phyloP scores from a whole-genome alignment of 2,329 filamentous ascomycete genomes.

The Ascochyta koolunga region DNA sequence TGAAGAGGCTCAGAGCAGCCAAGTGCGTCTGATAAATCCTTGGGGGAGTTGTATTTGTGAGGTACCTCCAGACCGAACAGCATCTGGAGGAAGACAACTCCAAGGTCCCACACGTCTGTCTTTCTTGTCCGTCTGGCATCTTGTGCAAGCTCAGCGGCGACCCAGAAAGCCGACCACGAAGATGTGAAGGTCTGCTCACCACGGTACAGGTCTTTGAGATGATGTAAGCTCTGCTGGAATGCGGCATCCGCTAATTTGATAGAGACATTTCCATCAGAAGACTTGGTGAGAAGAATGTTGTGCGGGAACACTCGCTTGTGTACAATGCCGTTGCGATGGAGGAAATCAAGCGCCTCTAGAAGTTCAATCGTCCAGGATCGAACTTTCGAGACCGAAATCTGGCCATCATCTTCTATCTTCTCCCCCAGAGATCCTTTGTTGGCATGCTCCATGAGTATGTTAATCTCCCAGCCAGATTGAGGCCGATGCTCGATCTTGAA shows the following conservation, averaged over 20 bases:
- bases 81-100: conserved; percentile 92
- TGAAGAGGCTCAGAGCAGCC: conserved; percentile 75
- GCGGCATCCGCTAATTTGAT: conserved; percentile 77
- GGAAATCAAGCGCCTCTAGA: conserved; percentile 83
- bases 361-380: conserved; percentile 92
- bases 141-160: conserved; percentile 76
- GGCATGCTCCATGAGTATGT: conserved; percentile 75
- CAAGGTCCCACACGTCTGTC: conserved; percentile 94
- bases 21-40: conserved; percentile 72
- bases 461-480: conserved; percentile 70
- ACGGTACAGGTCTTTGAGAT: conserved; percentile 61
- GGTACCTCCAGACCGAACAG: conserved; percentile 81
- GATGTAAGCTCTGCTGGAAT: conserved; percentile 72
- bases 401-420: conserved; percentile 78
- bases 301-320: conserved; percentile 82
- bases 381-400: conserved; percentile 74
- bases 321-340: conserved; percentile 82
- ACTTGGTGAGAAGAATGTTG: conserved; percentile 79
- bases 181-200: conserved; percentile 61
- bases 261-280: conserved; percentile 67
- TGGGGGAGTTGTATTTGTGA: conserved; percentile 79
- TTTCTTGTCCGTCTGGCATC: conserved; percentile 68
- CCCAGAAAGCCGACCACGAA: conserved; percentile 80
- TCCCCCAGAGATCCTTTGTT: conserved; percentile 84
- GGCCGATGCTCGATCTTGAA: conserved; percentile 71